A percentile compares a stretch with the other conserved stretches of the same genome.
Evolutionary conservation across 139 green algal species (phyloP).

Genomic region (Coelastrella sp.): DNA sequence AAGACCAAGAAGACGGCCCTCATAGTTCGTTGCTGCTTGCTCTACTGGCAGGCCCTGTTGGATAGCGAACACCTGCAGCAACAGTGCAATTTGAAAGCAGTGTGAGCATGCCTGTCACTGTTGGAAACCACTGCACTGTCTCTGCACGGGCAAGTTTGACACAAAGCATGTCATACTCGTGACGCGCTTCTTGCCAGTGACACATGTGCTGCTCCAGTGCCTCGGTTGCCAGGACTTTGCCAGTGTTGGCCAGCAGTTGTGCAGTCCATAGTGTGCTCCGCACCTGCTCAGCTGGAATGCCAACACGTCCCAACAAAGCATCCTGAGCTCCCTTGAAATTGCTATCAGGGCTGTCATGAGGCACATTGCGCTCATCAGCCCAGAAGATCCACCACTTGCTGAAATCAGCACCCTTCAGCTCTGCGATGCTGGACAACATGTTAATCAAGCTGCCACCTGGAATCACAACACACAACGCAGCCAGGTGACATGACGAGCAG

Average conservation of each 20-base stretch:
- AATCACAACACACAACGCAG: neutral
- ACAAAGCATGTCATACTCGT: too few relatives aligned
- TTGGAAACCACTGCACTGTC: too few relatives aligned
- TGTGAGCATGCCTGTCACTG: neutral
- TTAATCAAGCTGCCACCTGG: conserved; percentile 76
- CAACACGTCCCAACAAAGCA: conserved; percentile 79
- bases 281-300: conserved; percentile 61
- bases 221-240: too few relatives aligned
- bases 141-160: too few relatives aligned
- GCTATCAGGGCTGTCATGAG: conserved; percentile 75
- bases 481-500: neutral
- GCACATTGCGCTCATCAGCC: conserved; percentile 91
- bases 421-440: conserved; percentile 67
- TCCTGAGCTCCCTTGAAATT: conserved; percentile 82
- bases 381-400: conserved; percentile 85
- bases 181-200: too few relatives aligned
- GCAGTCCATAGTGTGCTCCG: too few relatives aligned
- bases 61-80: conserved; percentile 63
- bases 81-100: neutral
- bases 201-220: too few relatives aligned
- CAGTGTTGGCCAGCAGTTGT: too few relatives aligned
- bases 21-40: conserved; percentile 75
- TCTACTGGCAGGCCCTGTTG: conserved; percentile 59
- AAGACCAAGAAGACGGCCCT: conserved; percentile 76
- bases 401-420: conserved; percentile 68